Evolutionary conservation across 179 eudicot genomes (phyloP), one percentile per base, ranked within the genome.

Genomic region (Silene coronaria): DNA sequence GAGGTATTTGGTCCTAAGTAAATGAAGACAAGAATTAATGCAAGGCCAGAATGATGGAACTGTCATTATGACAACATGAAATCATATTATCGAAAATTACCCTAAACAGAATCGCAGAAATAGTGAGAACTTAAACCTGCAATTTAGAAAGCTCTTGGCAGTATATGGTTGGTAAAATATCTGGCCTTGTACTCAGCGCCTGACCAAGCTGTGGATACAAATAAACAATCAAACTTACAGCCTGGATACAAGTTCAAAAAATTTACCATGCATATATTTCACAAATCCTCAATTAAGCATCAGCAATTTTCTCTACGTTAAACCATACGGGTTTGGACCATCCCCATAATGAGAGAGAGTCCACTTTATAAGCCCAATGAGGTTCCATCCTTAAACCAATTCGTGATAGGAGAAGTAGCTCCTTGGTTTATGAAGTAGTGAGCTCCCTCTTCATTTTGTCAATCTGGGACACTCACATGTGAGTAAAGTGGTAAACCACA

Each of bases 111-210:
- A 17, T 42, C 62, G 13, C 72, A 61, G 21, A 68, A 24, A 65
- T 13, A 51, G 58, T 17, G 42, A 82, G 71, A 63, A 53, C 70
- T 45, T 32, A 79, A 84, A 89, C 99, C 97, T 95, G 99, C 75
- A 95, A 81, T 81, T 90, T 95, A 21, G 97, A 88, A 80, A 95
- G 97, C 85, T 92, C 99, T 75, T 90, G 89, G 85, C 99, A 93
- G 72, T 92, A 95, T 70, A 87, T 87, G 38, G 88, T 82, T 9
- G 97, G 97, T 65, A 95, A 67, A 81, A 95, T 92, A 85, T 95
- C 99, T 62, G 99, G 97, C 79, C 99, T 87, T 22, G 99, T 95
- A 86, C 99, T 95, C 81, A 95, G 83, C 69, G 97, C 99, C 86
- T 95, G 99, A 38, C 99, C 99, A 75, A 95, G 96, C 99, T 95